Percentiles rank a stretch among this genome's conserved stretches.
Conservation (phyloP, 176 grass and related monocot genomes). For the Otatea glauca region DNA sequence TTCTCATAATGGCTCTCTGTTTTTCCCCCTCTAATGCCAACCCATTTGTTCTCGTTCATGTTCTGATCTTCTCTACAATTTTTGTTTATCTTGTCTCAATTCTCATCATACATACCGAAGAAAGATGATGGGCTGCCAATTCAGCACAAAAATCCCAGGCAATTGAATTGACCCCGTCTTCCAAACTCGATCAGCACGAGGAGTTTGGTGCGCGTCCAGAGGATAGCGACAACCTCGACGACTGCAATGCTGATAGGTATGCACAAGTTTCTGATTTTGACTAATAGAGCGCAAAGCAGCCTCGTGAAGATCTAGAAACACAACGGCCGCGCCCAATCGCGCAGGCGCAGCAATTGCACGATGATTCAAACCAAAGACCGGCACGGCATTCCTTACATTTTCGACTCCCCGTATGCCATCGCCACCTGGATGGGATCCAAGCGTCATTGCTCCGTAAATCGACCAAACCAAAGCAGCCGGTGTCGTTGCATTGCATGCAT, state of each 20-base stretch:
- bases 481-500: background rate
- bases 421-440: conserved; percentile 24
- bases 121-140: background rate
- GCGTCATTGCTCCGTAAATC: background rate
- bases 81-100: background rate
- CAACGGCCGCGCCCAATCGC: background rate
- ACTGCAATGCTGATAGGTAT: background rate
- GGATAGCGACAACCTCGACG: conserved; percentile 29
- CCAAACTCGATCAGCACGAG: background rate
- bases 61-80: background rate
- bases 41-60: background rate
- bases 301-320: conserved; percentile 23
- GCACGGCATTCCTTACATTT: background rate
- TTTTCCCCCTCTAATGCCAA: background rate
- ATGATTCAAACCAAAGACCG: background rate
- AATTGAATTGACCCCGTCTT: background rate
- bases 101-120: background rate
- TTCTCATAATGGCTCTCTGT: background rate
- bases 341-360: background rate
- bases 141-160: background rate
- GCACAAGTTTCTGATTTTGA: conserved; percentile 20
- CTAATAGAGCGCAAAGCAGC: background rate
- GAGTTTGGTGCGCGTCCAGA: conserved; percentile 7
- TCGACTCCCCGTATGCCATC: background rate
- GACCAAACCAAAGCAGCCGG: background rate